Base-by-base conservation (phyloP, 192 early-diverging fungal genomes). In the Rhizophlyctis rosea region DNA sequence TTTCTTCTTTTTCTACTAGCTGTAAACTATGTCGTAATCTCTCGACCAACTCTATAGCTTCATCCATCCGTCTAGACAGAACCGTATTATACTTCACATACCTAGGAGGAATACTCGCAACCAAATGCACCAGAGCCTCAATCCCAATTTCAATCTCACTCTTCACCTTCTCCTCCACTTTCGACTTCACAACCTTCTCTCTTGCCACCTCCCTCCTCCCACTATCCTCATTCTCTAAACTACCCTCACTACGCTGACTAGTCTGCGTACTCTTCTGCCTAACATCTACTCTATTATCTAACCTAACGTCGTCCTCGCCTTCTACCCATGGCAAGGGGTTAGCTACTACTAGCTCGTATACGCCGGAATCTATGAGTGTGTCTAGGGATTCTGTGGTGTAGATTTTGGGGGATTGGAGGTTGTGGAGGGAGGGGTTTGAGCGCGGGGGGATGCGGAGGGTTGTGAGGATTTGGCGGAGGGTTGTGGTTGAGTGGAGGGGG, bases 21-120 rank as follows among this genome's bases (percentile, higher is more conserved):
- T 18, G 4, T 18, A 4, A 4, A 4, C 13, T 47, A 4, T 31
- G 11, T 3, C 0, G 14, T 49, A 61, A 57, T 1, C 33, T 23
- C 1, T 68, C 48, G 5, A 74, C 59, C 58, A 69, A 30, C 3
- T 23, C 11, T 54, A 62, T 18, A 0, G 64, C 57, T 5, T 16
- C 33, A 33, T 64, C 62, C 23, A 74, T 64, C 32, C 65, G 54
- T 11, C 36, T 44, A 0, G 60, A 33, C 4, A 74, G 66, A 4
- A 60, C 29, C 31, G 50, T 50, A 44, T 74, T 74, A 63, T 74
- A 69, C 2, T 62, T 68, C 32, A 74, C 50, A 34, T 74, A 74
- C 5, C 72, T 30, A 3, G 57, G 55, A 16, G 72, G 72, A 7
- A 74, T 74, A 5, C 62, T 56, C 11, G 50, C 27, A 14, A 74